These are phyloP conservation scores for Paramecium primaurelia DNA, from an alignment of 73 alveolate species.

Conservation along the genomic window DNA sequence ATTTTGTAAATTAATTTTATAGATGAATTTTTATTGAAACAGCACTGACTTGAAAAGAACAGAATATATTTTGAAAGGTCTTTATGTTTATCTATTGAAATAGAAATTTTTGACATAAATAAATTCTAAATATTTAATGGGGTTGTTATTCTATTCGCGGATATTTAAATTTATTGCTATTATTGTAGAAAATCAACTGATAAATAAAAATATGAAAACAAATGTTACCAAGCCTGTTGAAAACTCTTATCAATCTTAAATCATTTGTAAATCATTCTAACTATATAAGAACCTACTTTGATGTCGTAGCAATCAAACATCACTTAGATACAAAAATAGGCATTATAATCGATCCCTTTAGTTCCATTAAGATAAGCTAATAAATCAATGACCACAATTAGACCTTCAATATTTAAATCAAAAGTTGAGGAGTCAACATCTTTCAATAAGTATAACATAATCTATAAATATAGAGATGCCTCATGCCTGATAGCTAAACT, in stretches of 20 bases:
- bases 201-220: background rate
- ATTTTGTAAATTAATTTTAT: background rate
- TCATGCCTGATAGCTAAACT: background rate
- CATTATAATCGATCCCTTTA: background rate
- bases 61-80: background rate
- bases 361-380: background rate
- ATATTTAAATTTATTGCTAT: background rate
- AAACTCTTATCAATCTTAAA: background rate
- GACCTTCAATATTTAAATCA: background rate
- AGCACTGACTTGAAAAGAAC: background rate
- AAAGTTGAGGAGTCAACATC: background rate
- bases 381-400: background rate
- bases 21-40: background rate
- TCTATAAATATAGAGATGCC: background rate
- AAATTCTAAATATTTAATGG: background rate
- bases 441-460: background rate
- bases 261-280: background rate
- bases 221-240: background rate
- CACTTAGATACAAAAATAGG: background rate
- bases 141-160: background rate
- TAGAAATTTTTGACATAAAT: background rate
- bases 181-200: background rate
- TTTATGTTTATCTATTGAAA: background rate
- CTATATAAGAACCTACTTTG: background rate
- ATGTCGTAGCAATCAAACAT: background rate